These are phyloP conservation scores for Mycena rosella DNA, from an alignment of 768 basidiomycete genomes.

Conservation along the genomic window DNA sequence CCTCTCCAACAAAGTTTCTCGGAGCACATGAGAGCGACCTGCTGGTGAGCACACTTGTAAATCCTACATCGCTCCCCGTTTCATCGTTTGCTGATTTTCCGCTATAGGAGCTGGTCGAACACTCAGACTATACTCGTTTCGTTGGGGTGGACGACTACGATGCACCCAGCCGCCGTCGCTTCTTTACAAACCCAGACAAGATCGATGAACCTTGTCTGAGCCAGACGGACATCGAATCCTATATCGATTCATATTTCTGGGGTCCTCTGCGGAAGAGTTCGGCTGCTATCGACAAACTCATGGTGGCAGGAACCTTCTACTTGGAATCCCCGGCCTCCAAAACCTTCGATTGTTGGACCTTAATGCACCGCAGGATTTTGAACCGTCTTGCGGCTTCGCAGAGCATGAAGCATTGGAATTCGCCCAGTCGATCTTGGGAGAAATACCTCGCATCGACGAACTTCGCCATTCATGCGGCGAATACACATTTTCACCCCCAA, in stretches of 20 bases:
- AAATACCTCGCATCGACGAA: neutral
- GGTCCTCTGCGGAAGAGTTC: neutral
- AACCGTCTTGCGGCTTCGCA: constrained; percentile 16
- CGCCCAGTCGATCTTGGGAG: neutral
- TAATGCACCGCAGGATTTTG: neutral
- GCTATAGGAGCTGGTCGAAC: constrained; percentile 4
- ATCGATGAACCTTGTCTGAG: neutral
- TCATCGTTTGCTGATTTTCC: neutral
- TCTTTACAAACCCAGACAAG: neutral
- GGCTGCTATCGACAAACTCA: constrained; percentile 14
- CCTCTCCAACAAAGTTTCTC: neutral
- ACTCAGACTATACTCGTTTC: neutral
- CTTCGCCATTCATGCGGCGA: constrained; percentile 9
- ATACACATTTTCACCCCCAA: constrained; percentile 5
- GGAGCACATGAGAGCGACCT: neutral
- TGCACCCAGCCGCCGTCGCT: neutral
- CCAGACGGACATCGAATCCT: neutral
- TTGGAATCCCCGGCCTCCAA: neutral
- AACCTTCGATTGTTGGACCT: neutral
- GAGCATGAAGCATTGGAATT: constrained; percentile 8
- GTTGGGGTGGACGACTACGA: no score
- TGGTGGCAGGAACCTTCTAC: constrained; percentile 9
- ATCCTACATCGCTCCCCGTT: neutral
- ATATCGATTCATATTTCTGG: constrained; percentile 10
- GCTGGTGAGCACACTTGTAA: neutral